A percentile compares a stretch with the other conserved stretches of the same genome.
Conservation (phyloP, 352 stramenopile genomes). For the Globisporangium nodosum region DNA sequence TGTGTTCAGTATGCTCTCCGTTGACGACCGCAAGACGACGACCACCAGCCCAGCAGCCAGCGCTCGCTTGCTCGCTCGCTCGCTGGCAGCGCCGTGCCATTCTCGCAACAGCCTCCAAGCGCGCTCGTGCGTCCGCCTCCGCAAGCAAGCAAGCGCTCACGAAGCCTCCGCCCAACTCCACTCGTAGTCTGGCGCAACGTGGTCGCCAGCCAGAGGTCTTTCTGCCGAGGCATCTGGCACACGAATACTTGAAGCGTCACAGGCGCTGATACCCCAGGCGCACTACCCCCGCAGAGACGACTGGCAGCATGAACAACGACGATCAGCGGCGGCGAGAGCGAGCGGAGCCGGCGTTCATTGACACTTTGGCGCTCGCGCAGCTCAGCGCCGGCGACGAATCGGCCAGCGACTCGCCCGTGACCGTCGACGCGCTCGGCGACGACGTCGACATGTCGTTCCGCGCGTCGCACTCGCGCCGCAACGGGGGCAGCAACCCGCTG, state of each 20-base stretch:
- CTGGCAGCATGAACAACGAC: neutral
- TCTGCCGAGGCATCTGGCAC: neutral
- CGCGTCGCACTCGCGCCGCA: conserved; percentile 3
- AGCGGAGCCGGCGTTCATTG: conserved; percentile 10
- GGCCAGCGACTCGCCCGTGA: conserved; percentile 12
- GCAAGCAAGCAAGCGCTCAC: neutral
- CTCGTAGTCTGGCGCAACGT: neutral
- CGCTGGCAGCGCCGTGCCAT: neutral
- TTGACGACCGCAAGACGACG: neutral
- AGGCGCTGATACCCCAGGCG: neutral
- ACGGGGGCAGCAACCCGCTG: conserved; percentile 3
- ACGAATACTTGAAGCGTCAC: conserved; percentile 1
- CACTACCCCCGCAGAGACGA: neutral
- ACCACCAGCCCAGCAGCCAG: neutral
- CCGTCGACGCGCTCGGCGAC: conserved; percentile 3
- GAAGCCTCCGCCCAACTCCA: neutral
- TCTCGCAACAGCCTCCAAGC: neutral
- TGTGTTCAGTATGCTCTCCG: neutral
- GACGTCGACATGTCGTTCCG: conserved; percentile 15
- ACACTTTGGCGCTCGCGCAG: conserved; percentile 11
- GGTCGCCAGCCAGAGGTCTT: neutral
- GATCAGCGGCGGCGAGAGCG: neutral
- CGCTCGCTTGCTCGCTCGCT: too few species aligned
- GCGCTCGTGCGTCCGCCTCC: too few species aligned
- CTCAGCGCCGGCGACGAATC: neutral